These are phyloP conservation scores for Fusarium equiseti DNA, from an alignment of 2,329 filamentous ascomycete genomes.

Conservation along the genomic window DNA sequence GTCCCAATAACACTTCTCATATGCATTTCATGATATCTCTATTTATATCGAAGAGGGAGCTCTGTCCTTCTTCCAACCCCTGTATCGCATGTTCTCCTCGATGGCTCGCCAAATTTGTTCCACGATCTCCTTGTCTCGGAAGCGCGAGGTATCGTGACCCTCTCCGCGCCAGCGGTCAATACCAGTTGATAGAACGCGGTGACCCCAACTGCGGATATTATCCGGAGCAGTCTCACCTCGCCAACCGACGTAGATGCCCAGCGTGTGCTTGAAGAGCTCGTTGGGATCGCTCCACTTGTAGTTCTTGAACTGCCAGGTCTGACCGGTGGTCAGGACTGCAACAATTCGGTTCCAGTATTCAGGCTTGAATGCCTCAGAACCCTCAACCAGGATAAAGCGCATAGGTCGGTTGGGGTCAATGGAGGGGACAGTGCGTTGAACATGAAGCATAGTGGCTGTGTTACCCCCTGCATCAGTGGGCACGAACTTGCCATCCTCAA, in stretches of 20 bases:
- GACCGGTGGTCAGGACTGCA: constrained; percentile 96
- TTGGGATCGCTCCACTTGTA: constrained; percentile 95
- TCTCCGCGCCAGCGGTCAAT: constrained; percentile 85
- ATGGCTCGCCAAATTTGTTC: constrained; percentile 93
- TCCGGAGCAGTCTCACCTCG: constrained; percentile 83
- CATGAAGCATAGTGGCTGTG: constrained; percentile 84
- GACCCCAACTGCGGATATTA: constrained; percentile 84
- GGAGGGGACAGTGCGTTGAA: constrained; percentile 79
- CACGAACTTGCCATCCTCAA: constrained; percentile 84
- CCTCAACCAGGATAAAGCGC: constrained; percentile 95
- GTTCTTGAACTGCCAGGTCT: constrained; percentile 98
- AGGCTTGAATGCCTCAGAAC: constrained; percentile 93
- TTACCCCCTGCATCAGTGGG: constrained; percentile 78
- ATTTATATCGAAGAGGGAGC: constrained; percentile 67
- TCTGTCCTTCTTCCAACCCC: constrained; percentile 83
- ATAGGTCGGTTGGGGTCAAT: constrained; percentile 79
- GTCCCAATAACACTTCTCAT: constrained; percentile 15
- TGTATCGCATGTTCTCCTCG: constrained; percentile 86
- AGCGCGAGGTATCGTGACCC: constrained; percentile 68
- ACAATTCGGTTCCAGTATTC: constrained; percentile 98
- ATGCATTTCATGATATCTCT: not conserved
- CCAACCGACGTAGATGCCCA: constrained; percentile 93
- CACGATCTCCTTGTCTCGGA: constrained; percentile 92
- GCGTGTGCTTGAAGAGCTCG: constrained; percentile 89
- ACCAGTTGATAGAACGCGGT: constrained; percentile 80